phyloP scores from a whole-genome alignment of 2,329 filamentous ascomycete species.

The Fusarium circinatum region DNA sequence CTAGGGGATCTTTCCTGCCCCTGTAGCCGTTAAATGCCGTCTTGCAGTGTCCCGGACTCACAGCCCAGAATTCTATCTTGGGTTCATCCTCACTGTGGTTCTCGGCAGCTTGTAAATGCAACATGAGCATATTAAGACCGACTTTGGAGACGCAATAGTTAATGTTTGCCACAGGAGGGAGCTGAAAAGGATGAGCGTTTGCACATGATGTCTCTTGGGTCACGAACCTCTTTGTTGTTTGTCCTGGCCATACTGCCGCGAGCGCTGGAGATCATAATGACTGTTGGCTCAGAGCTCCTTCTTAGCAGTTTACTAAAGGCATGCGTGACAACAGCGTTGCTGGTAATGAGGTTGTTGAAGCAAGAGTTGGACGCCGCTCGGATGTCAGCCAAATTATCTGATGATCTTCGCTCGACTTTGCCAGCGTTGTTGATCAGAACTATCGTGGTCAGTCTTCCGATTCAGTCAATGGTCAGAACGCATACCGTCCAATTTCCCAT shows the following conservation, averaged over 20 bases:
- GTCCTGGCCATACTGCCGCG: constrained; percentile 7
- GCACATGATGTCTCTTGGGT: rapidly evolving
- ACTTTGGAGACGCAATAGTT: constrained; percentile 13
- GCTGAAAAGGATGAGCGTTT: background rate
- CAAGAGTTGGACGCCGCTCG: background rate
- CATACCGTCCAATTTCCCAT: background rate
- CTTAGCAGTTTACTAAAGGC: background rate
- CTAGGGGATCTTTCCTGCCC: background rate
- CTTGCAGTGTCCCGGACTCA: constrained; percentile 12
- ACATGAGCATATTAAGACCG: constrained; percentile 3
- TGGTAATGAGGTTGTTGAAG: constrained; percentile 12
- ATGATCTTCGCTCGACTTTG: background rate
- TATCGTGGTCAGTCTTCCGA: background rate
- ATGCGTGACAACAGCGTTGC: background rate
- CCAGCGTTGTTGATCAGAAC: constrained; percentile 12
- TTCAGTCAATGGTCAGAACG: rapidly evolving
- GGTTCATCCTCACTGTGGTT: background rate
- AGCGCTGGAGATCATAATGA: constrained; percentile 20
- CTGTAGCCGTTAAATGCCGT: constrained; percentile 12
- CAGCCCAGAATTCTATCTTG: background rate
- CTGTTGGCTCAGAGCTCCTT: background rate
- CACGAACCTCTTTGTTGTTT: background rate
- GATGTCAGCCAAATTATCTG: background rate
- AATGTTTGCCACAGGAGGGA: constrained; percentile 7
- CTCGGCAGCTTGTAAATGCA: constrained; percentile 1